Percentiles rank a stretch among this genome's conserved stretches.
Evolutionary conservation across 2,329 filamentous ascomycete genomes (phyloP).

Genomic region (Colletotrichum tropicicola): DNA sequence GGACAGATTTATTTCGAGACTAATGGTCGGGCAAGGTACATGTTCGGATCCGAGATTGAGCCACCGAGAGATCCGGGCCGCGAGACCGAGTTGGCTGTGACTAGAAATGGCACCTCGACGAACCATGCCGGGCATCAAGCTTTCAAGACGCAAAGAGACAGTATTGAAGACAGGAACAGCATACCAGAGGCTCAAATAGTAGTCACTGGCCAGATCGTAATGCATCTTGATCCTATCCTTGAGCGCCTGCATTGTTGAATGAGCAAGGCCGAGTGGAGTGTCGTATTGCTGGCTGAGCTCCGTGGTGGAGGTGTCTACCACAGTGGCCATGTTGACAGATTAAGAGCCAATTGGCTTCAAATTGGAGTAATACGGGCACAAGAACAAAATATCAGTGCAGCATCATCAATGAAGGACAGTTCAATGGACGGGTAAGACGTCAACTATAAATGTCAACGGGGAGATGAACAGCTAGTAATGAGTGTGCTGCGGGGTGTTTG

Average conservation of each 20-base stretch:
- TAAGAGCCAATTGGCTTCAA: neutral
- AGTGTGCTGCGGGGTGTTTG: neutral
- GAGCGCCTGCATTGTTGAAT: slow-evolving; percentile 57
- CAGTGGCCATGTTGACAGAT: slow-evolving; percentile 6
- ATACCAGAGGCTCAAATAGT: slow-evolving; percentile 69
- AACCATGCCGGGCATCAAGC: neutral
- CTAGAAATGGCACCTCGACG: neutral
- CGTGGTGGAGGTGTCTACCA: slow-evolving; percentile 34
- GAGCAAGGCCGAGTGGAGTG: slow-evolving; percentile 52
- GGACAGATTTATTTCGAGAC: neutral
- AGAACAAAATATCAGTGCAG: neutral
- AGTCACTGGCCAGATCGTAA: slow-evolving; percentile 69
- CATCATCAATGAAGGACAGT: neutral
- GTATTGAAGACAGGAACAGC: slow-evolving; percentile 13
- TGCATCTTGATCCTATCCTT: slow-evolving; percentile 68
- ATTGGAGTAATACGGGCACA: neutral
- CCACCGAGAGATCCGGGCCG: neutral
- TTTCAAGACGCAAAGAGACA: neutral
- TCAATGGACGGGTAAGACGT: too few species aligned
- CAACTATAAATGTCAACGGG: too few species aligned
- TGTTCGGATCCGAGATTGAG: neutral
- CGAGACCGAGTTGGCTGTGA: neutral
- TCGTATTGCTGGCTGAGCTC: slow-evolving; percentile 55
- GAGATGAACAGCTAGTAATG: too few species aligned
- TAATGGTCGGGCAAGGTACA: neutral